Conservation (phyloP, 2,329 filamentous ascomycete species). For the Rhinocladiella similis region DNA sequence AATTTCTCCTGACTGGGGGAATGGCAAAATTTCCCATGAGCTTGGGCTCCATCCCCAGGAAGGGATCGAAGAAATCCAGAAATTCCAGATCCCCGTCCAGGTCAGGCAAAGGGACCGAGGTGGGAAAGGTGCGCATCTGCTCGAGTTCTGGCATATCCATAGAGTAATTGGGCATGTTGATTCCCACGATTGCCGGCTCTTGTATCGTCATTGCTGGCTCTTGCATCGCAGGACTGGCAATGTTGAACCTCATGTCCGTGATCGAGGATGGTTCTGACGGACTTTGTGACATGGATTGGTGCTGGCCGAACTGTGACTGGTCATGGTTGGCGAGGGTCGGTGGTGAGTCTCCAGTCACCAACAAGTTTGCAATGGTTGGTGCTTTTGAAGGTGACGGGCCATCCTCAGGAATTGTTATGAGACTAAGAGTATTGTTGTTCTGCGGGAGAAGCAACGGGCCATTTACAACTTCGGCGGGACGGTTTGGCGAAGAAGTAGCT, state of each 20-base stretch:
- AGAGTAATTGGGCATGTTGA: conserved; percentile 13
- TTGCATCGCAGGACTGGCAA: neutral
- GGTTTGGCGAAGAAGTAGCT: no score
- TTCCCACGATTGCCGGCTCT: neutral
- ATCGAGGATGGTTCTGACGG: neutral
- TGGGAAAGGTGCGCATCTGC: conserved; percentile 22
- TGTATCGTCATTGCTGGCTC: neutral
- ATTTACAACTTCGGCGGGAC: no score
- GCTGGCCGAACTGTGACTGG: neutral
- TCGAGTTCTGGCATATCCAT: conserved; percentile 17
- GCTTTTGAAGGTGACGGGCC: neutral
- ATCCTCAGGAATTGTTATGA: no score
- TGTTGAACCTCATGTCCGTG: neutral
- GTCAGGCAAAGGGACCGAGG: conserved; percentile 19
- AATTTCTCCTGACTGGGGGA: conserved; percentile 9
- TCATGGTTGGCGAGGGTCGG: neutral
- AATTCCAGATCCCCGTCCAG: conserved; percentile 22
- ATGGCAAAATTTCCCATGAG: conserved; percentile 17
- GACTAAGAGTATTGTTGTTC: no score
- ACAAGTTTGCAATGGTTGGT: neutral
- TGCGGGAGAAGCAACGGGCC: no score
- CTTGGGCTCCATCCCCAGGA: conserved; percentile 18
- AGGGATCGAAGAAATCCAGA: conserved; percentile 25
- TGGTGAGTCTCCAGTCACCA: neutral
- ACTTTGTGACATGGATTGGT: neutral